Percentiles rank a stretch among this genome's conserved stretches.
phyloP scores from a whole-genome alignment of 805 yeast species.

The Candida peoriensis region DNA sequence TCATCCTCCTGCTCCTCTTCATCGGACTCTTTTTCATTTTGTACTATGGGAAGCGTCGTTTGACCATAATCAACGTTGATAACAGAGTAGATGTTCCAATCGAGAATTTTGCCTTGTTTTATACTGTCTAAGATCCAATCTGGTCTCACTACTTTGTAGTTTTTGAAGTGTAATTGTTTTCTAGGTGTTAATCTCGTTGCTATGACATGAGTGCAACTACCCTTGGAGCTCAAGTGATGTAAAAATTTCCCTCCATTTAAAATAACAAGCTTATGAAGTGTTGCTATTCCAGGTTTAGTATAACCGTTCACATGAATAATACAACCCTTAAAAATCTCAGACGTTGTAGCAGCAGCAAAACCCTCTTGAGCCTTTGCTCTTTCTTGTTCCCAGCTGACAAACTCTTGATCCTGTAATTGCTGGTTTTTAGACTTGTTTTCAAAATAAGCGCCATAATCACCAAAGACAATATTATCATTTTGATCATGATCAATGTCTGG shows the following conservation, averaged over 20 bases:
- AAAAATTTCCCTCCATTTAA: slow-evolving; percentile 76
- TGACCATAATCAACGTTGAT: slow-evolving; percentile 53
- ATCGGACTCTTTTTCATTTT: slow-evolving; percentile 3
- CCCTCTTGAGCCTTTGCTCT: slow-evolving; percentile 20
- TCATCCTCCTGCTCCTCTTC: slow-evolving; percentile 7
- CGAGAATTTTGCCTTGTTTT: slow-evolving; percentile 38
- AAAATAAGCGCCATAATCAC: slow-evolving; percentile 65
- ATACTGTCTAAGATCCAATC: slow-evolving; percentile 75
- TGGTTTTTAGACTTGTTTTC: slow-evolving; percentile 57
- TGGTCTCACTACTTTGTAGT: slow-evolving; percentile 75
- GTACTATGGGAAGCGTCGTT: slow-evolving; percentile 28
- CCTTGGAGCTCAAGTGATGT: slow-evolving; percentile 64
- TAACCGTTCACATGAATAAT: slow-evolving; percentile 82
- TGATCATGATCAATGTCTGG: background rate
- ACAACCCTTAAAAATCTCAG: slow-evolving; percentile 54
- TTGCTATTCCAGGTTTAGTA: slow-evolving; percentile 74
- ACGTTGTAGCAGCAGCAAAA: slow-evolving; percentile 2
- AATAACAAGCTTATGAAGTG: slow-evolving; percentile 65
- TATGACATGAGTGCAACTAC: slow-evolving; percentile 77
- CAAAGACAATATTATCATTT: slow-evolving; percentile 37
- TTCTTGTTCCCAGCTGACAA: slow-evolving; percentile 41
- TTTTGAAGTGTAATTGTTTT: slow-evolving; percentile 58
- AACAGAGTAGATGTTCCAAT: slow-evolving; percentile 69
- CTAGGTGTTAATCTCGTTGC: slow-evolving; percentile 77
- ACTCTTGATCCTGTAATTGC: slow-evolving; percentile 49